These are phyloP conservation scores for Backusella psychrophila DNA, from an alignment of 192 early-diverging fungal genomes.

Conservation along the genomic window DNA sequence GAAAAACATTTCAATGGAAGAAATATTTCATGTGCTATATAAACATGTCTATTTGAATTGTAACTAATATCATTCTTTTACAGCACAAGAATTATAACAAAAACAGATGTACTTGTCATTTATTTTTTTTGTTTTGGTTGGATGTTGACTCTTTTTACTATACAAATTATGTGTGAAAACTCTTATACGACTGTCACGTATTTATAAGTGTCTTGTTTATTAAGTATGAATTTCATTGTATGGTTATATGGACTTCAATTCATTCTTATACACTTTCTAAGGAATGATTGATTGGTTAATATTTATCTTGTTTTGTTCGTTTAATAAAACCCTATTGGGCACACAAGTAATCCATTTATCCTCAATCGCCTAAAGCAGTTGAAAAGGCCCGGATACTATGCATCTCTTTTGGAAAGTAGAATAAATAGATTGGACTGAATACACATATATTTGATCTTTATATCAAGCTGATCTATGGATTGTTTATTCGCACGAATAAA, in stretches of 20 bases:
- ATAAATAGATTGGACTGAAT: too few relatives aligned
- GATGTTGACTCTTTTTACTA: not conserved
- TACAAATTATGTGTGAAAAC: not conserved
- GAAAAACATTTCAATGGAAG: not conserved
- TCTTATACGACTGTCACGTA: not conserved
- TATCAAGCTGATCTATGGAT: too few relatives aligned
- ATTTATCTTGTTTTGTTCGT: not conserved
- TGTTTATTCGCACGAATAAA: too few relatives aligned
- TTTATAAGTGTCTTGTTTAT: not conserved
- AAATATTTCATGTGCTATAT: not conserved
- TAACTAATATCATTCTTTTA: conserved; percentile 1
- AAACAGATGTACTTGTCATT: not conserved
- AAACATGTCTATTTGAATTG: not conserved
- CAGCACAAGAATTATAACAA: not conserved
- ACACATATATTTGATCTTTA: too few relatives aligned
- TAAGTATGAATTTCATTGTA: not conserved
- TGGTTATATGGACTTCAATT: not conserved
- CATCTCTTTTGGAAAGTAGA: not conserved
- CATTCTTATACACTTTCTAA: not conserved
- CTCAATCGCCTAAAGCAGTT: not conserved
- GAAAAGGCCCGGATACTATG: not conserved
- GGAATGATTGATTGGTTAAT: not conserved
- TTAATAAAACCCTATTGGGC: not conserved
- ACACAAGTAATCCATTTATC: not conserved
- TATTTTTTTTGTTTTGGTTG: not conserved